A percentile compares a stretch with the other conserved stretches of the same genome.
Evolutionary conservation across 2,329 filamentous ascomycete genomes (phyloP).

Genomic region (Aphanoascus verrucosus): DNA sequence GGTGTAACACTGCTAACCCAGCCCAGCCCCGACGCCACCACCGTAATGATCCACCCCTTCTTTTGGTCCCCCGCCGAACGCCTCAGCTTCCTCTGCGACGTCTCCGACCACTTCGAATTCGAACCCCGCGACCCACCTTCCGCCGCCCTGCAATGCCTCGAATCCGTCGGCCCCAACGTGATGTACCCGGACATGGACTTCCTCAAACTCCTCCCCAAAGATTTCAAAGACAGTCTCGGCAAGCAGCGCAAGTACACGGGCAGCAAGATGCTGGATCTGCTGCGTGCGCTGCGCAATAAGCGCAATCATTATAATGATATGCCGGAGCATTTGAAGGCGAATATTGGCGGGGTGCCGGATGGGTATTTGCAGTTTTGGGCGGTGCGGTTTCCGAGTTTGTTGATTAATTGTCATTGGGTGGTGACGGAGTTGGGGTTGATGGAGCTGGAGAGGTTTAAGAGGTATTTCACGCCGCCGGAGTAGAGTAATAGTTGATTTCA

Average conservation of each 20-base stretch:
- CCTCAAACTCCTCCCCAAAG: conserved; percentile 59
- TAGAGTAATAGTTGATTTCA: conserved; percentile 18
- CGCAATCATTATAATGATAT: conserved; percentile 97
- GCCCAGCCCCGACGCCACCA: conserved; percentile 54
- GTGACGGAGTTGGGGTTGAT: conserved; percentile 55
- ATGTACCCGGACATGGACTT: conserved; percentile 60
- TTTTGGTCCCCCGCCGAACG: conserved; percentile 90
- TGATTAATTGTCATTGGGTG: conserved; percentile 69
- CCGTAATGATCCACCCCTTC: conserved; percentile 87
- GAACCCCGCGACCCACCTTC: conserved; percentile 78
- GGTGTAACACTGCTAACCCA: background rate
- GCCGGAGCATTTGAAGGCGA: conserved; percentile 62
- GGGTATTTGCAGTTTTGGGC: conserved; percentile 82
- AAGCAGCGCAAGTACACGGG: conserved; percentile 95
- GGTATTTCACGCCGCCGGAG: conserved; percentile 32
- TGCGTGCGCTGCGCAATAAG: conserved; percentile 88
- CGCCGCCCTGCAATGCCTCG: conserved; percentile 49
- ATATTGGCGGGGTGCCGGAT: conserved; percentile 63
- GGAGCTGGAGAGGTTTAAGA: conserved; percentile 32
- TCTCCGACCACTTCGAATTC: conserved; percentile 92
- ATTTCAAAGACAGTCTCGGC: conserved; percentile 79
- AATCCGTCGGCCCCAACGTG: conserved; percentile 37
- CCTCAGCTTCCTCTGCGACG: conserved; percentile 85
- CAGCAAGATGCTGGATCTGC: conserved; percentile 66
- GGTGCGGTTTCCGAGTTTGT: conserved; percentile 61